A percentile compares a stretch with the other conserved stretches of the same genome.
Conservation (phyloP, 768 basidiomycete genomes). For the Termitomyces sp. region DNA sequence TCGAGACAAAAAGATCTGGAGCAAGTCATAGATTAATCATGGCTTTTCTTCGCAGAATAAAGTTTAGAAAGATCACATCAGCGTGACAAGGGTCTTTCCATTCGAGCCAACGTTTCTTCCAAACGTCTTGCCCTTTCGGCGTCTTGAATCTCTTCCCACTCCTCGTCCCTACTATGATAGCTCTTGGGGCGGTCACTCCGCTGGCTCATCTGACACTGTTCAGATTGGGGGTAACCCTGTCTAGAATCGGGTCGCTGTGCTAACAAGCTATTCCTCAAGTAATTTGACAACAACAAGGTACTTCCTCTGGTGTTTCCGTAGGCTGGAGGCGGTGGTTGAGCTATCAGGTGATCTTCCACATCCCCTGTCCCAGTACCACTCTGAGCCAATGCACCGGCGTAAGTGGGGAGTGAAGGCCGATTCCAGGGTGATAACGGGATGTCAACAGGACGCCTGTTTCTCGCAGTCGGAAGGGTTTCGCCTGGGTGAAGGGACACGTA, state of each 20-base stretch:
- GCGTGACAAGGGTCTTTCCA: constrained; percentile 25
- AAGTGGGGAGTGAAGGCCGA: constrained; percentile 63
- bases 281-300: constrained; percentile 52
- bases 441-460: constrained; percentile 19
- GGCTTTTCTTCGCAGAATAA: background rate
- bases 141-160: constrained; percentile 51
- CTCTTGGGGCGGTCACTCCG: constrained; percentile 40
- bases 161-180: constrained; percentile 48
- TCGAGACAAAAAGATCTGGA: background rate
- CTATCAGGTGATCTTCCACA: constrained; percentile 67
- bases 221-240: constrained; percentile 28
- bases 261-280: constrained; percentile 41
- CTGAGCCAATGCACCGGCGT: constrained; percentile 63
- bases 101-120: constrained; percentile 48
- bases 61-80: background rate
- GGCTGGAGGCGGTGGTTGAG: constrained; percentile 66
- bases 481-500: constrained; percentile 56
- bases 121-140: constrained; percentile 46
- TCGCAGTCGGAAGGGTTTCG: constrained; percentile 40
- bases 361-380: constrained; percentile 70
- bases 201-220: constrained; percentile 24
- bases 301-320: constrained; percentile 72
- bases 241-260: constrained; percentile 39
- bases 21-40: background rate
- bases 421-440: constrained; percentile 64